Base-by-base conservation (phyloP, 2,329 filamentous ascomycete genomes). In the Aspergillus sp. region DNA sequence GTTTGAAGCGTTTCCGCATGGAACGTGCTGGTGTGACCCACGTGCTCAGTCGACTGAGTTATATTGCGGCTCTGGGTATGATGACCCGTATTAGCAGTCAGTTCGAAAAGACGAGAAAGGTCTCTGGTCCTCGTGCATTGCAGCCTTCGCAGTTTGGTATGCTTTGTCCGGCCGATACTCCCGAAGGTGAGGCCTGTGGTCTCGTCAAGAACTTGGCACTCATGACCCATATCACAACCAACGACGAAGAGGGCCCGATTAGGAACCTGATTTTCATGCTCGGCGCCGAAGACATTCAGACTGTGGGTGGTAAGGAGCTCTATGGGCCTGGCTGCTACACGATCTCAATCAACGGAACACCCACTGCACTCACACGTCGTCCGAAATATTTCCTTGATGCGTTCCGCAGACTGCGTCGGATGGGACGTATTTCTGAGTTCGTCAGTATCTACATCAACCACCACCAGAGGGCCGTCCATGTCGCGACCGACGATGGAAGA, bases 151-250 rank as follows among this genome's bases (percentile, higher is more conserved):
- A 99, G 68, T 99, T 96, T 80, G 95, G 95, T 68, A 97, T 99
- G 93, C 83, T 99, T 57, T 99, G 95, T 73, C 90, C 93, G 0
- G 96, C 95, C 10, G 95, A 99, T 82, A 99, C 95, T 0, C 95
- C 95, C 6, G 95, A 99, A 88, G 95, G 95, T 78, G 95, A 99
- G 81, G 93, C 95, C 10, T 99, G 95, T 79, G 95, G 95, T 83
- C 80, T 99, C 59, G 93, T 99, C 68, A 99, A 99, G 83, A 99
- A 99, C 72, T 78, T 99, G 80, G 95, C 95, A 8, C 82, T 99
- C 59, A 99, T 99, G 95, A 99, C 96, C 54, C 96, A 99, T 72
- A 98, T 99, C 68, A 99, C 95, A 0, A 99, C 95, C 1, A 92
- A 96, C 65, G 92, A 96, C 59, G 92, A 97, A 59, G 95, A 98